Conservation (phyloP, 2,329 filamentous ascomycete species). For the Fusarium chuoi region DNA sequence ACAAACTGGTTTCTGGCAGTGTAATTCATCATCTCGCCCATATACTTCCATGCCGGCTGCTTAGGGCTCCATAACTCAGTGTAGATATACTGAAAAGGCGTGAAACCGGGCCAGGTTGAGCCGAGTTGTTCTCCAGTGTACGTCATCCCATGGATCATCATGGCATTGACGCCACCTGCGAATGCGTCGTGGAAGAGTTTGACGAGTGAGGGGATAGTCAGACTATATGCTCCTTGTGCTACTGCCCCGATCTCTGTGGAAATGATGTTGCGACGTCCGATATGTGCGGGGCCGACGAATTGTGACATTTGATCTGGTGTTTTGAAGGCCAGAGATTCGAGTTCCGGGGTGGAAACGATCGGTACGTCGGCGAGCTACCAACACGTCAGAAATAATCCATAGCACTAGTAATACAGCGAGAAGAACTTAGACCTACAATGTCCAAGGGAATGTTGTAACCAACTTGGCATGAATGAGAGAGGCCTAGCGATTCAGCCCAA, state of each 20-base stretch:
- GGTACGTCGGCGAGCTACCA: not conserved
- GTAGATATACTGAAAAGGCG: not conserved
- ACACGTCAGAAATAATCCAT: fast-evolving
- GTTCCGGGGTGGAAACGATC: not conserved
- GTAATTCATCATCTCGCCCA: not conserved
- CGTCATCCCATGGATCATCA: not conserved
- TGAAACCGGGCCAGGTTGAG: not conserved
- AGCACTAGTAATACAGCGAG: fast-evolving
- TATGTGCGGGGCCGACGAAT: not conserved
- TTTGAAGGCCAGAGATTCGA: not conserved
- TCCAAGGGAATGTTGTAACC: not conserved
- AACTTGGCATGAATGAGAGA: not conserved
- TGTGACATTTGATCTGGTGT: not conserved
- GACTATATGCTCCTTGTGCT: not conserved
- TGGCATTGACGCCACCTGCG: not conserved
- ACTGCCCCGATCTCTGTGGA: not conserved
- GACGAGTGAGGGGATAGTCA: not conserved
- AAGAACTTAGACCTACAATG: not conserved
- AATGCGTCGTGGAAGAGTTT: not conserved
- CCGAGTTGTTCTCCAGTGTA: not conserved
- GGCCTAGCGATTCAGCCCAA: not conserved
- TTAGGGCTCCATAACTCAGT: not conserved
- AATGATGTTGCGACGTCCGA: not conserved
- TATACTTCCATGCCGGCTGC: not conserved
- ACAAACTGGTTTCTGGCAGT: not conserved